These are phyloP conservation scores for Salix exigua DNA, from an alignment of 345 rosid species.

Conservation along the genomic window DNA sequence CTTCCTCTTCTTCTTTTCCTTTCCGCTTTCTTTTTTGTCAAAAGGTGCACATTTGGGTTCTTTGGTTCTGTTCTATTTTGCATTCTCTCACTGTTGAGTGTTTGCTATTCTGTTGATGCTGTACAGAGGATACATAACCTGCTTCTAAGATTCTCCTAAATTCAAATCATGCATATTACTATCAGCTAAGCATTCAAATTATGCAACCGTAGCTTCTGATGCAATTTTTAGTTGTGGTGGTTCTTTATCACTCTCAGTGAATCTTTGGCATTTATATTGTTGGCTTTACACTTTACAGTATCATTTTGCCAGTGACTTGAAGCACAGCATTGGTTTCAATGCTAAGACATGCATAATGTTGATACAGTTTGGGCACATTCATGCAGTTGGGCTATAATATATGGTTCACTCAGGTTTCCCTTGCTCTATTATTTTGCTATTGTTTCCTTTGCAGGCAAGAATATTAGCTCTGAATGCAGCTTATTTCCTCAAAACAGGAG, in stretches of 20 bases:
- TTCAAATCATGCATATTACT: neutral
- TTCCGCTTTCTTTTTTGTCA: no score
- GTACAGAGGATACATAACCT: neutral
- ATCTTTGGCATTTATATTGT: neutral
- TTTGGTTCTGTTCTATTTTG: neutral
- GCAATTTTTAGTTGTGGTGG: neutral
- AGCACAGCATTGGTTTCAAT: neutral
- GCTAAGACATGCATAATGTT: neutral
- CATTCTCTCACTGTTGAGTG: neutral
- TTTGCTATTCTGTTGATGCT: neutral
- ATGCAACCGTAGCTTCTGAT: neutral
- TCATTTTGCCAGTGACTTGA: neutral
- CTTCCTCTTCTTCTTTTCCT: no score
- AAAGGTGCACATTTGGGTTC: neutral
- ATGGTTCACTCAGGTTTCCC: neutral
- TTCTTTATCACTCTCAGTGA: neutral
- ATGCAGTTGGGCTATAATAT: neutral
- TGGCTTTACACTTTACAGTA: neutral
- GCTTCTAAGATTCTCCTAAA: neutral
- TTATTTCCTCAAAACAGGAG: constrained; percentile 81
- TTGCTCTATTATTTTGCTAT: neutral
- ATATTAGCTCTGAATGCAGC: constrained; percentile 83
- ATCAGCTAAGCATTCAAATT: no score
- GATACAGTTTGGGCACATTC: neutral
- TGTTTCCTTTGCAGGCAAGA: constrained; percentile 55